Base-by-base conservation (phyloP, 306 rosid species). In the Gynostemma pentaphyllum region DNA sequence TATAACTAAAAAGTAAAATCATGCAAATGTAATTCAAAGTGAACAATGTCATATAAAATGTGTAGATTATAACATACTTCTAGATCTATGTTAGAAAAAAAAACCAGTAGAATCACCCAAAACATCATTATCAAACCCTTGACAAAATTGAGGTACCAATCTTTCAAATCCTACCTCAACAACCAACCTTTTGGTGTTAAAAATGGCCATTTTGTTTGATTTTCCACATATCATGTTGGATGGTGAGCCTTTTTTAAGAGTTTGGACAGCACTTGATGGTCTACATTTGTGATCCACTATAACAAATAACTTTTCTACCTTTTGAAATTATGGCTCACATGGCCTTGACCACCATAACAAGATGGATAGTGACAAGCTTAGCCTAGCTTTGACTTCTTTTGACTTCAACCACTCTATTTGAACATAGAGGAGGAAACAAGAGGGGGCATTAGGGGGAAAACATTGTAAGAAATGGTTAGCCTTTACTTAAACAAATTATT, bases 301-400 rank as follows among this genome's bases (percentile, higher is more conserved):
- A 21, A 21, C 5, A 59, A 22, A 14, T 6, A 61, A 23, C 36
- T 40, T 61, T 61, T 40, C 36, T 23, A 61, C 66, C 66, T 61
- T 61, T 61, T 61, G 66, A 61, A 61, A 61, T 61, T 45, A 61
- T 61, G 49, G 49, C 66, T 39, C 66, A 61, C 66, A 61, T 61
- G 66, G 66, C 8, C 66, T 61, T 61, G 66, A 61, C 66, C 66
- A 61, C 36, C 34, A 61, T 61, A 23, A 61, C 49, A 13, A 24
- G 66, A 61, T 40, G 66, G n/a, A 61, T 13, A 40, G 37, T 61
- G 49, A 61, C 66, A 40, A 40, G 50, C 12, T 61, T 34, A 15
- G 66, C 48, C n/a, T n/a, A n/a, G n/a, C n/a, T n/a, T 61, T 41
- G 49, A 41, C 49, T 61, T 61, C 66, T 61, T 61, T 61, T 61